Evolutionary conservation across 2,329 filamentous ascomycete species (phyloP).

Genomic region (Fusarium heterosporum): DNA sequence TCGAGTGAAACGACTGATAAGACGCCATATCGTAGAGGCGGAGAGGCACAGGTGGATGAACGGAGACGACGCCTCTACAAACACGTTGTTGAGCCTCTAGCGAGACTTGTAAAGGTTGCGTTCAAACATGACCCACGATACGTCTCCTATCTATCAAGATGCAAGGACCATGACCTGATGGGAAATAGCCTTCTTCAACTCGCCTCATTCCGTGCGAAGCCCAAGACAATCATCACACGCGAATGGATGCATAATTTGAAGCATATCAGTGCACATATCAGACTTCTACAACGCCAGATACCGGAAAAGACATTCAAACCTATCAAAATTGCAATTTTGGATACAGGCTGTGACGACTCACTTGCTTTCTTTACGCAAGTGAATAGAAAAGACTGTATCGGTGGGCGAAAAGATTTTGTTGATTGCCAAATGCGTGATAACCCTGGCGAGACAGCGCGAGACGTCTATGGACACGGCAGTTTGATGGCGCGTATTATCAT

Average conservation of each 20-base stretch:
- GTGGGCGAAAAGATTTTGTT: not conserved
- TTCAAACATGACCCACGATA: not conserved
- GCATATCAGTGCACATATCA: not conserved
- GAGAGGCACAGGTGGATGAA: rapidly evolving
- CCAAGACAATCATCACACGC: not conserved
- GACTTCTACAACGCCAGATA: rapidly evolving
- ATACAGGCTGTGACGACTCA: not conserved
- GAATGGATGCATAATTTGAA: not conserved
- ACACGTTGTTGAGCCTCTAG: not conserved
- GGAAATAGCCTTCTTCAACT: not conserved
- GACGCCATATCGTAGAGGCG: too few relatives aligned
- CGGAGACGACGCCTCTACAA: not conserved
- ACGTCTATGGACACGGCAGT: not conserved
- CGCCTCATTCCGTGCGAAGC: rapidly evolving
- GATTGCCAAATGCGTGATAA: rapidly evolving
- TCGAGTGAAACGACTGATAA: too few relatives aligned
- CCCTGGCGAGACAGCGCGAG: too few relatives aligned
- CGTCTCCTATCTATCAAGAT: not conserved
- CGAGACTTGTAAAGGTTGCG: not conserved
- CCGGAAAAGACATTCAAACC: not conserved
- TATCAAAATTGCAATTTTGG: not conserved
- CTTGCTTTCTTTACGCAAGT: not conserved
- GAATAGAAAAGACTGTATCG: rapidly evolving
- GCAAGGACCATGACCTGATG: not conserved
- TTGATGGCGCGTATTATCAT: not conserved